Percentiles rank a stretch among this genome's conserved stretches.
Conservation (phyloP, 208 protist species). For the Endotrypanum monterogeii region DNA sequence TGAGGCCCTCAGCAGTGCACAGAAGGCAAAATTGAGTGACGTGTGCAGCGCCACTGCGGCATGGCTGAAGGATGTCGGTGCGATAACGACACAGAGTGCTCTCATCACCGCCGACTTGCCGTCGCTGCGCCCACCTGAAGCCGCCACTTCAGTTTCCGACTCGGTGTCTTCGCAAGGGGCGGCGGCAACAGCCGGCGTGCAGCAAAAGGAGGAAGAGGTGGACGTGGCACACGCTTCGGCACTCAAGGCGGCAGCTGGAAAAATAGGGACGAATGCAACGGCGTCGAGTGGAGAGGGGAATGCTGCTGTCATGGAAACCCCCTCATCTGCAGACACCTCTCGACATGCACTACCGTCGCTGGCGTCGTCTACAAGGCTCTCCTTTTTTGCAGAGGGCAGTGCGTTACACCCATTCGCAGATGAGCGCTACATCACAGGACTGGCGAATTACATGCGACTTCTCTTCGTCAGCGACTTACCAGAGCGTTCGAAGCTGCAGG, state of each 20-base stretch:
- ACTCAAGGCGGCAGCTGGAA: neutral
- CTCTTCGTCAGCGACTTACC: slow-evolving; percentile 61
- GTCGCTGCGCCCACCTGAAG: neutral
- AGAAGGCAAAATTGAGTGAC: slow-evolving; percentile 55
- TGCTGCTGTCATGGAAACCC: neutral
- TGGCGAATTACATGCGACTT: slow-evolving; percentile 59
- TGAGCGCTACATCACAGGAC: slow-evolving; percentile 44
- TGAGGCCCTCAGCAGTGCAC: slow-evolving; percentile 39
- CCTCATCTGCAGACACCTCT: neutral
- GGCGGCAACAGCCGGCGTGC: neutral
- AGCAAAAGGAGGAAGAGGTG: neutral
- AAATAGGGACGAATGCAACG: neutral
- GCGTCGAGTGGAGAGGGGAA: neutral
- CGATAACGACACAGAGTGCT: slow-evolving; percentile 32
- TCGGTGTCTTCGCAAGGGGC: too few relatives aligned
- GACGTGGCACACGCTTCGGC: neutral
- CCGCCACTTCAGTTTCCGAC: neutral
- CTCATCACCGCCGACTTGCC: slow-evolving; percentile 25
- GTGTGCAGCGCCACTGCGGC: slow-evolving; percentile 45
- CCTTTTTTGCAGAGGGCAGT: slow-evolving; percentile 27
- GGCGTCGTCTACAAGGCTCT: slow-evolving; percentile 1
- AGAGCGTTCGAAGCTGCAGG: slow-evolving; percentile 62
- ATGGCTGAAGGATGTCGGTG: slow-evolving; percentile 58
- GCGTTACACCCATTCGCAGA: slow-evolving; percentile 4
- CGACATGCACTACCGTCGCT: neutral